Conservation (phyloP, 805 yeast species). For the Yamadazyma endophytica region DNA sequence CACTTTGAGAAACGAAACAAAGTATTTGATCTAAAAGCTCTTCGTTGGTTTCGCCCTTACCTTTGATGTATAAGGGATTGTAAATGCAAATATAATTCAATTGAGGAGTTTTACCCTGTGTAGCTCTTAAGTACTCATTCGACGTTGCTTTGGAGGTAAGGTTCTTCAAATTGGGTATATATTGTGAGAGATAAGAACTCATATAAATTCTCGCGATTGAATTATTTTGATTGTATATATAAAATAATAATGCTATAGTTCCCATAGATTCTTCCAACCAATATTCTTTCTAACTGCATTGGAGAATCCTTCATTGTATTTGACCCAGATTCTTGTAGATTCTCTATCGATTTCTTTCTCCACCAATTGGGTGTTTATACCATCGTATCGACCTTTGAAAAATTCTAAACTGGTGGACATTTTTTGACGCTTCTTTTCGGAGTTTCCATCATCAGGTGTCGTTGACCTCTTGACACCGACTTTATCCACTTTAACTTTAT, state of each 20-base stretch:
- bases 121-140: slow-evolving; percentile 10
- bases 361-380: slow-evolving; percentile 23
- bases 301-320: slow-evolving; percentile 86
- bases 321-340: slow-evolving; percentile 67
- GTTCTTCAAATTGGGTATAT: slow-evolving; percentile 21
- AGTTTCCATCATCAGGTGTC: slow-evolving; percentile 1
- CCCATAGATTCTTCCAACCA: slow-evolving; percentile 70
- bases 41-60: slow-evolving; percentile 23
- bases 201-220: slow-evolving; percentile 4
- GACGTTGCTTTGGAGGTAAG: slow-evolving; percentile 1
- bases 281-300: slow-evolving; percentile 85
- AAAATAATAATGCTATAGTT: not conserved
- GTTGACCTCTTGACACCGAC: slow-evolving; percentile 3
- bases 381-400: slow-evolving; percentile 35
- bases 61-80: slow-evolving; percentile 25
- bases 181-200: slow-evolving; percentile 22
- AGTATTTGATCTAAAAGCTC: slow-evolving; percentile 29
- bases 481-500: slow-evolving; percentile 11
- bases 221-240: not conserved
- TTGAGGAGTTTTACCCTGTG: slow-evolving; percentile 10
- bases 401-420: slow-evolving; percentile 32
- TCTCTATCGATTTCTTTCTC: slow-evolving; percentile 26
- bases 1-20: slow-evolving; percentile 20
- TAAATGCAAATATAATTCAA: slow-evolving; percentile 19
- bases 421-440: slow-evolving; percentile 18